These are phyloP conservation scores for Strobilomyces dryophilus DNA, from an alignment of 768 basidiomycete genomes.

Conservation along the genomic window DNA sequence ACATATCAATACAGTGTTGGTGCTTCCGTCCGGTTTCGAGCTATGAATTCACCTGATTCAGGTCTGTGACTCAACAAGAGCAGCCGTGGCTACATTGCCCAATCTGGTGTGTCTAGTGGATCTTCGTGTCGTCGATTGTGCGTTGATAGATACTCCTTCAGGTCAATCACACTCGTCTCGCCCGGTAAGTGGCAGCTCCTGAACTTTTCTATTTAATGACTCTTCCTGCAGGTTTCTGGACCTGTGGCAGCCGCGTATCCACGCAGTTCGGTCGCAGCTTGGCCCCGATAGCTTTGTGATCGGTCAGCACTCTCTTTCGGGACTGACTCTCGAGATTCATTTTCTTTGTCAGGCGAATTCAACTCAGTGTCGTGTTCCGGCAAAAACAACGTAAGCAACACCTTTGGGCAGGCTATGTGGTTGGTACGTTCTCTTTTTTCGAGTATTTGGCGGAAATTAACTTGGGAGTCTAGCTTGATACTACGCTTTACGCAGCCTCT, in stretches of 20 bases:
- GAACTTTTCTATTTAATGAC: not conserved
- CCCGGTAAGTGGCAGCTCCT: constrained; percentile 31
- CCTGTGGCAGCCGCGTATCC: constrained; percentile 51
- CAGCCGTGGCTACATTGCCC: constrained; percentile 44
- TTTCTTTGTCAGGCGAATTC: constrained; percentile 40
- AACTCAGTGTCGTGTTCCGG: constrained; percentile 55
- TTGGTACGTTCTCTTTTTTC: constrained; percentile 32
- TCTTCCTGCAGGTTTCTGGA: constrained; percentile 41
- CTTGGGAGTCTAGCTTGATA: constrained; percentile 2
- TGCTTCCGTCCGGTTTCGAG: constrained; percentile 23
- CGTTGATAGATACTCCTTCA: constrained; percentile 13
- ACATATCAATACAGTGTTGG: constrained; percentile 47
- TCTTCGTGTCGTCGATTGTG: not conserved
- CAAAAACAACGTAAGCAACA: constrained; percentile 32
- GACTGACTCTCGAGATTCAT: not conserved
- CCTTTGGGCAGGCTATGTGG: constrained; percentile 55
- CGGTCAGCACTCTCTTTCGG: constrained; percentile 25
- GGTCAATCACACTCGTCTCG: constrained; percentile 53
- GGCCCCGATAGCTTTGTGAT: constrained; percentile 48
- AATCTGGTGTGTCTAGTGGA: constrained; percentile 37
- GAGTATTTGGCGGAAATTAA: not conserved
- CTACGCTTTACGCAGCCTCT: constrained; percentile 26
- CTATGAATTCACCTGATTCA: constrained; percentile 32
- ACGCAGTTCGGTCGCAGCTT: constrained; percentile 42
- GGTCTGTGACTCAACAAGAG: constrained; percentile 26